phyloP scores from a whole-genome alignment of 2,329 filamentous ascomycete genomes.

The Chaetothyriales sp. region DNA sequence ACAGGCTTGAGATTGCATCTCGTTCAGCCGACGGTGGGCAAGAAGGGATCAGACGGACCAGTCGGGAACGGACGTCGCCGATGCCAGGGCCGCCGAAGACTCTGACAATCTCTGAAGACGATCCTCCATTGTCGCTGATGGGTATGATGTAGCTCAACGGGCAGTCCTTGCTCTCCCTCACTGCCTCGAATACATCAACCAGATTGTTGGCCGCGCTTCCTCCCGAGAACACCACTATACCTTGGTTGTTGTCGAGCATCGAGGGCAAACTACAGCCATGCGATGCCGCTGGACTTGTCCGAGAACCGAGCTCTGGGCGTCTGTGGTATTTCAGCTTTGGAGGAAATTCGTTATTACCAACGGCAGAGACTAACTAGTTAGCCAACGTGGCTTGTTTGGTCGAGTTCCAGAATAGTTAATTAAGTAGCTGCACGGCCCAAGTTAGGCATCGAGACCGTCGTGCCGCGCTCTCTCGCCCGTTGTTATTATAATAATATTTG shows the following conservation, averaged over 20 bases:
- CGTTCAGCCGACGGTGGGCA: constrained; percentile 47
- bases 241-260: constrained; percentile 80
- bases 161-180: constrained; percentile 52
- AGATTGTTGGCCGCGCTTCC: constrained; percentile 90
- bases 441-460: constrained; percentile 82
- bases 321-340: constrained; percentile 71
- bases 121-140: constrained; percentile 91
- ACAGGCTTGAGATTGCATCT: constrained; percentile 63
- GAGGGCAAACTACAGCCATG: constrained; percentile 67
- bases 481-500: no score
- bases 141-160: constrained; percentile 76
- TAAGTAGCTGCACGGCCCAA: constrained; percentile 69
- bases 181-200: constrained; percentile 70
- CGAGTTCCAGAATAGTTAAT: constrained; percentile 78
- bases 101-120: constrained; percentile 81
- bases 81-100: constrained; percentile 88
- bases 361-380: no score
- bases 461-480: no score
- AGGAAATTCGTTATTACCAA: no score
- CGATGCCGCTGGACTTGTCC: constrained; percentile 77
- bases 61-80: constrained; percentile 64
- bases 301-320: constrained; percentile 70
- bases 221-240: constrained; percentile 77
- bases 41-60: constrained; percentile 79
- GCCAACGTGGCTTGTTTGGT: constrained; percentile 69